Evolutionary conservation across 2,329 filamentous ascomycete species (phyloP).

Genomic region (Mollisiaceae sp.): DNA sequence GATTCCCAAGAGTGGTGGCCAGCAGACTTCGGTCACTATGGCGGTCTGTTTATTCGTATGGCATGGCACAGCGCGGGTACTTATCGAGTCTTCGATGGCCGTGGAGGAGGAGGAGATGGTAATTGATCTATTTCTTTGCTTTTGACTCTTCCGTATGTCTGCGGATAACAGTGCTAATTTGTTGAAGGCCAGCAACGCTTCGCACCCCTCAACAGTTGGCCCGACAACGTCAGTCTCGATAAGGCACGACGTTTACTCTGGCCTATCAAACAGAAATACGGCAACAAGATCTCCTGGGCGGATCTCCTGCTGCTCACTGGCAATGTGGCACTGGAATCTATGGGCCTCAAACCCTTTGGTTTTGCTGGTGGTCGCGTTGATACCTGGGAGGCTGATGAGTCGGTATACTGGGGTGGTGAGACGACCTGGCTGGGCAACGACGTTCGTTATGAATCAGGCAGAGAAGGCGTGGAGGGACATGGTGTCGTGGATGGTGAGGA

Average conservation of each 20-base stretch:
- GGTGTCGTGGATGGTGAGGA: constrained; percentile 51
- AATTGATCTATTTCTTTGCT: background rate
- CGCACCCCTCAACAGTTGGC: constrained; percentile 82
- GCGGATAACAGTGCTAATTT: no score
- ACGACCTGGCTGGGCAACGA: constrained; percentile 77
- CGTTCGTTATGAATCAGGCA: constrained; percentile 60
- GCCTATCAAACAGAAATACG: constrained; percentile 86
- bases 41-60: constrained; percentile 80
- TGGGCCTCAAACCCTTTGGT: constrained; percentile 76
- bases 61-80: constrained; percentile 83
- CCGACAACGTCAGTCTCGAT: constrained; percentile 78
- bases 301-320: constrained; percentile 74
- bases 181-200: constrained; percentile 69
- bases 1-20: constrained; percentile 84
- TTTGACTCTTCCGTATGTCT: no score
- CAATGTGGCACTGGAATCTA: constrained; percentile 78
- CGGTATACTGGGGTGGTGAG: constrained; percentile 79
- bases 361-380: constrained; percentile 76
- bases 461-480: constrained; percentile 38
- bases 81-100: constrained; percentile 76
- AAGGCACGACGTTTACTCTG: constrained; percentile 80
- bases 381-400: constrained; percentile 77
- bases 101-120: constrained; percentile 74
- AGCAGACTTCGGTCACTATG: constrained; percentile 81
- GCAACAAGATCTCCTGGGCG: constrained; percentile 82